Conservation (phyloP, 1,139 yeast species). For the Hansenula sp. region DNA sequence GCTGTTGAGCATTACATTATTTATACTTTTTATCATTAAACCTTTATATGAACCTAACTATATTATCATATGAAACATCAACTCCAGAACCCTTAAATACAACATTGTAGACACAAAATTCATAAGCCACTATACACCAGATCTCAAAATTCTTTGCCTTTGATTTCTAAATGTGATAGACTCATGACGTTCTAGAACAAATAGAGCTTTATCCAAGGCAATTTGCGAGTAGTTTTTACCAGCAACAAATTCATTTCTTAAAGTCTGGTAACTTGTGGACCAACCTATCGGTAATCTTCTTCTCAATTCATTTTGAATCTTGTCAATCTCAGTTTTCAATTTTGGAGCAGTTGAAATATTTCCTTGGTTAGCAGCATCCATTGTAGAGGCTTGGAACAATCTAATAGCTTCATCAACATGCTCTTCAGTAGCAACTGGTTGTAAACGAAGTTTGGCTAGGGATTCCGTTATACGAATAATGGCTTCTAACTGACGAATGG, state of each 20-base stretch:
- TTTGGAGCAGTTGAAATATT: constrained; percentile 46
- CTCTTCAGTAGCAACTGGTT: constrained; percentile 80
- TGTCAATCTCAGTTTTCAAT: constrained; percentile 65
- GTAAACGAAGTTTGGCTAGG: constrained; percentile 78
- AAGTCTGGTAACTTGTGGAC: constrained; percentile 86
- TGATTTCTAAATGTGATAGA: constrained; percentile 86
- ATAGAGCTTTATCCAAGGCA: constrained; percentile 82
- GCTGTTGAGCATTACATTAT: too few relatives aligned
- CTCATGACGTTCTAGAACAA: constrained; percentile 81
- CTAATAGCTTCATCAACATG: constrained; percentile 97
- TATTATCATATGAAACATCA: too few relatives aligned
- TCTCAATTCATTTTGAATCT: constrained; percentile 80
- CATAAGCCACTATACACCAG: constrained; percentile 52
- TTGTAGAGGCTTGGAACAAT: constrained; percentile 91
- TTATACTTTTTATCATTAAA: too few relatives aligned
- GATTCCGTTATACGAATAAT: constrained; percentile 95
- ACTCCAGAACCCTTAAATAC: too few relatives aligned
- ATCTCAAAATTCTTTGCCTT: constrained; percentile 78
- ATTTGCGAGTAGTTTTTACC: constrained; percentile 61
- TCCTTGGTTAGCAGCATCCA: constrained; percentile 90
- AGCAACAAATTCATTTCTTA: constrained; percentile 80
- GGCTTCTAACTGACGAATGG: constrained; percentile 97
- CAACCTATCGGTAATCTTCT: constrained; percentile 95
- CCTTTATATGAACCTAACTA: too few relatives aligned
- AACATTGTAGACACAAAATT: not conserved